Evolutionary conservation across 768 basidiomycete genomes (phyloP), one percentile per base, ranked within the genome.

Genomic region (Kwoniella pini): DNA sequence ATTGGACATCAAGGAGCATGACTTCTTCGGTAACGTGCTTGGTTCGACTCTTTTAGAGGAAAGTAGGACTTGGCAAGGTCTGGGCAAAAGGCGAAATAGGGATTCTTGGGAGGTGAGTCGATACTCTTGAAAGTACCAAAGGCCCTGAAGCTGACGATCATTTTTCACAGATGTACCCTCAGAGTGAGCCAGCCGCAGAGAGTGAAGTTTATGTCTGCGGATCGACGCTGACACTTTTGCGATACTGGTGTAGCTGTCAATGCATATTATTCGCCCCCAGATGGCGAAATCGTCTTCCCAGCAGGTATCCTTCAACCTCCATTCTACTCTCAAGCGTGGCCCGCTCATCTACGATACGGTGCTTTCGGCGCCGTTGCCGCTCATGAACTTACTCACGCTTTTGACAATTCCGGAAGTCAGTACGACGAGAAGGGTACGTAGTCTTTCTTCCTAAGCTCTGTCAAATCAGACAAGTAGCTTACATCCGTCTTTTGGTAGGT

Each of bases 301-400:
- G 95, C 96, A 21, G 96, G 96, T 24, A 93, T 98, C 70, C 80
- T 98, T 17, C 91, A 88, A 64, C 87, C 90, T 1, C 94, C 94
- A 0, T 97, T 93, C 84, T 97, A 93, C 82, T 84, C 84, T 3
- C 81, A 84, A 53, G 82, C 85, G 56, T 95, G 91, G 91, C 96
- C 96, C 4, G 82, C 84, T 28, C 95, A 96, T 76, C 81, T 98
- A 58, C 84, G 86, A 27, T 98, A 95, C 66, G 95, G 93, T 21
- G 86, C 91, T 1, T 96, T 98, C 71, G 96, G 94, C 13, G 86
- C 88, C 50, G 87, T 96, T 19, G 93, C 92, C 22, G 85, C 91
- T 0, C 95, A 99, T 75, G 95, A 99, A 77, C 80, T 98, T 44
- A 93, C 62, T 1, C 68, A 93, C 88, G 73, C 72, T 1, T 75